Base-by-base conservation (phyloP, 2,329 filamentous ascomycete genomes). In the Sporothrix inflata region DNA sequence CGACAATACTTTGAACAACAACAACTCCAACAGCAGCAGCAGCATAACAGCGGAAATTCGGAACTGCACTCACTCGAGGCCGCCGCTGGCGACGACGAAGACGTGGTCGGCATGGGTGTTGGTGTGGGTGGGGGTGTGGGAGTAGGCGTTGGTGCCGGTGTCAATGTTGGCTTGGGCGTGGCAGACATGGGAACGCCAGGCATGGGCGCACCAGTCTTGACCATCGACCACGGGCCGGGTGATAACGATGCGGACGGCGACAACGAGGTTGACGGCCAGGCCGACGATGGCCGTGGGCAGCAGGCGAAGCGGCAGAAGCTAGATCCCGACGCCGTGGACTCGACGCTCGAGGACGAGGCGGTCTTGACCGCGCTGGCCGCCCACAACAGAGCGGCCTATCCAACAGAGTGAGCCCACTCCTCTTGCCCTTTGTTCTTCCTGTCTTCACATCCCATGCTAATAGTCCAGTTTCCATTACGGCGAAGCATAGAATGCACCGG, bases 261-360 rank as follows among this genome's bases (percentile, higher is more conserved):
- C 6, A 49, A 76, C 49, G 78, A 78, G 21, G 74, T 63, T 27
- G 76, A 75, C 14, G 74, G 76, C 1, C 12, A 24, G 11, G 12
- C 60, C 21, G 63, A 27, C 14, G 47, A 63, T 14, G 53, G 16
- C 16, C 74, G 74, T 66, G 77, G 83, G 4, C 79, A 82, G 69
- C 83, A 81, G 19, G 77, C 80, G 4, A 87, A 86, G 74, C 81
- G 84, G 11, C 81, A 77, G 51, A 80, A 82, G 42, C 74, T 85
- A 5, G 80, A 82, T 4, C 21, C 60, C 6, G 21, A 65, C 12
- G 21, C 60, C 14, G 78, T 79, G 4, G 78, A 76, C 12, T 79
- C 81, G 16, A 80, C 81, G 0, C 76, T 85, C 16, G 84, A 85
- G 38, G 85, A 87, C 72, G 84, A 85, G 71, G 84, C 84, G 5